Evolutionary conservation across 1,284 basidiomycete genomes (phyloP).

Genomic region (Tausonia pullulans): DNA sequence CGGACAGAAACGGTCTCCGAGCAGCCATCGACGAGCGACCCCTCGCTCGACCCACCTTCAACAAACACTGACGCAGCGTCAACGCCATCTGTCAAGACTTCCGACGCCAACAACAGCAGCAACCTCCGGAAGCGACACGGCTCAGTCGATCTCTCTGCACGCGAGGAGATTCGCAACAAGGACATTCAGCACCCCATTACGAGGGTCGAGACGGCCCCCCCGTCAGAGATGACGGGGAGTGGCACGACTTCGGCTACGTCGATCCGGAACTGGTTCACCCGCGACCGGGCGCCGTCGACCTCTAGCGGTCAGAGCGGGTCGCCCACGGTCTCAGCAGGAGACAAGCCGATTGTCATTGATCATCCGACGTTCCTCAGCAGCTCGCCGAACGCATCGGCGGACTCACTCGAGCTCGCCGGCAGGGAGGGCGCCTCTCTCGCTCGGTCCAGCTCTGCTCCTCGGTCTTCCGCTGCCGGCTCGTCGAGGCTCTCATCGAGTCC

Average conservation of each 20-base stretch:
- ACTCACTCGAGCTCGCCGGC: neutral
- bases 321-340: neutral
- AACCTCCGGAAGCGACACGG: constrained; percentile 2
- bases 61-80: constrained; percentile 20
- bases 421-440: too few species aligned
- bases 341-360: neutral
- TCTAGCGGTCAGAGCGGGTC: neutral
- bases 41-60: constrained; percentile 20
- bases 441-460: too few species aligned
- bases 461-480: neutral
- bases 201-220: neutral
- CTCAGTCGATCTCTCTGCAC: neutral
- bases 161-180: neutral
- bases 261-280: too few species aligned
- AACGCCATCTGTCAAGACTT: neutral
- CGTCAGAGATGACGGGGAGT: constrained; percentile 14
- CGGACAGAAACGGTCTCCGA: constrained; percentile 18
- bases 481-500: neutral
- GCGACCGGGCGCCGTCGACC: neutral
- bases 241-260: constrained; percentile 11
- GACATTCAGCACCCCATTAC: neutral
- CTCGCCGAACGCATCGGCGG: neutral
- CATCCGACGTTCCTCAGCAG: neutral
- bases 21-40: constrained; percentile 18
- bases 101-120: neutral